A percentile compares a stretch with the other conserved stretches of the same genome.
These are phyloP conservation scores for Coemansia sp. DNA, from an alignment of 192 early-diverging fungal genomes.

Conservation along the genomic window DNA sequence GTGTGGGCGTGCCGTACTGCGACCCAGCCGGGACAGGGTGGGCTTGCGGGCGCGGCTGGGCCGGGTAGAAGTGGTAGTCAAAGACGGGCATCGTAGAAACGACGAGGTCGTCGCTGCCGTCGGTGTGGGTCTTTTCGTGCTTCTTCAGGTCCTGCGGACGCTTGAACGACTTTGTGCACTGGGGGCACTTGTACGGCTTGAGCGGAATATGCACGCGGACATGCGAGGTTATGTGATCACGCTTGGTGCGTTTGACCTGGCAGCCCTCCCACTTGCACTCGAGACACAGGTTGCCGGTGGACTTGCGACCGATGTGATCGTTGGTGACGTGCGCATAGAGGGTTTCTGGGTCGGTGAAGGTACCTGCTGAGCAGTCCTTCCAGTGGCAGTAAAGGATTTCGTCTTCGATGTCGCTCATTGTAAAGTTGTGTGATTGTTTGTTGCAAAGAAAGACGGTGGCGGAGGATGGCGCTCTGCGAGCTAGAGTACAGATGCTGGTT, in stretches of 20 bases:
- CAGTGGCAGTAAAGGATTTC: conserved; percentile 40
- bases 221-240: conserved; percentile 98
- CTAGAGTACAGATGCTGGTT: not conserved
- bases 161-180: conserved; percentile 86
- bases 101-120: conserved; percentile 30
- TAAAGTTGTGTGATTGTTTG: not conserved
- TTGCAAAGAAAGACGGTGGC: not conserved
- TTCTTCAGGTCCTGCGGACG: conserved; percentile 95
- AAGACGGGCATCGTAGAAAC: conserved; percentile 15
- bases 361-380: conserved; percentile 27
- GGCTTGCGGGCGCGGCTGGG: not conserved
- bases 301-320: conserved; percentile 89
- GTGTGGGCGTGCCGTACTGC: conserved; percentile 15
- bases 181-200: conserved; percentile 84
- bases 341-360: conserved; percentile 75
- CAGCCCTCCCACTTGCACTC: conserved; percentile 88
- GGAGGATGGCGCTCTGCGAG: not conserved
- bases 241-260: conserved; percentile 68
- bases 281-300: conserved; percentile 83
- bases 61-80: conserved; percentile 34
- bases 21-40: not conserved
- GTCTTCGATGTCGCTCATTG: conserved; percentile 27
- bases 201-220: conserved; percentile 88
- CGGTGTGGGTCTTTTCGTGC: conserved; percentile 81
- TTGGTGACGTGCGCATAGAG: conserved; percentile 85